Evolutionary conservation across 371 early-diverging fungal species (phyloP), one percentile per base, ranked within the genome.

Genomic region (Chytridiales sp.): DNA sequence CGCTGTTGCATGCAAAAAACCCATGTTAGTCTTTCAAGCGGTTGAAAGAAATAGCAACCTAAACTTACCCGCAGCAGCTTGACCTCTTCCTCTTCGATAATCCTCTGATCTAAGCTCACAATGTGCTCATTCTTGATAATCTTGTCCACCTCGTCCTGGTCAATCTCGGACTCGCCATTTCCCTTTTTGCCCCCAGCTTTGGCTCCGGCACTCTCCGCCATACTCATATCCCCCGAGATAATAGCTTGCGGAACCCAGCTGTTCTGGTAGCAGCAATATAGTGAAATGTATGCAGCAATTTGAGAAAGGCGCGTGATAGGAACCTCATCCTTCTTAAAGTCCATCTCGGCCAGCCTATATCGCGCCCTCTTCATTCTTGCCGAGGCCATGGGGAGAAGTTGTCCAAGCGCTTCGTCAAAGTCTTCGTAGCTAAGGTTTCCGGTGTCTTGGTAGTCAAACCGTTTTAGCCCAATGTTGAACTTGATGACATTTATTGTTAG

Each of bases 361-460:
- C 61, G 54, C 4, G 62, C 26, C 3, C 65, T 47, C 22, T 64
- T 64, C 26, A 63, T 44, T 24, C 55, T 57, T 15, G 47, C 53
- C 42, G 54, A 42, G 17, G 61, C 72, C 1, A 49, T 44, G 3
- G 76, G 74, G 9, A 78, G 56, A 8, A 75, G 36, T 34, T 67
- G 65, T 17, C 53, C 31, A 15, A 73, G 47, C 9, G 70, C 69
- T 46, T 77, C 79, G 47, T 75, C 71, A 64, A 75, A 79, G 44
- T 77, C 77, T 11, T 75, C 72, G 53, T 51, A 67, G 27, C 50
- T 36, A 32, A 79, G 65, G 29, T 26, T 34, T 2, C 74, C 73
- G 15, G 47, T 63, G 26, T 72, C 59, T 50, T 70, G 69, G 42
- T 66, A 63, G 51, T 79, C 79, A 34, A 48, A 69, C 22, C 56